Evolutionary conservation across 208 protist species (phyloP).

Genomic region (Vickermania spadyakhi): DNA sequence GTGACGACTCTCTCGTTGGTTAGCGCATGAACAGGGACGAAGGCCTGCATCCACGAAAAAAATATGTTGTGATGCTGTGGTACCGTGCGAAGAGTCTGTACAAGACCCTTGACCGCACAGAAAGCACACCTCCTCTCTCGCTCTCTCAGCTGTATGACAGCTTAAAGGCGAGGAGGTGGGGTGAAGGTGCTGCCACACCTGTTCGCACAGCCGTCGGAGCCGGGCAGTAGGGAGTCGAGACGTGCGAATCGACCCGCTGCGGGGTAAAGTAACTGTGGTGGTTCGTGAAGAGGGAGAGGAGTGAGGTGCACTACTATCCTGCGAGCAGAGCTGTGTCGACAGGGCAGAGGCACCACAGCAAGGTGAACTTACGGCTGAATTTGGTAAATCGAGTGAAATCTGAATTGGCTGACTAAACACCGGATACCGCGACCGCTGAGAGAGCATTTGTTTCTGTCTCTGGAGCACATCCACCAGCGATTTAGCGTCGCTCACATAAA

Average conservation of each 20-base stretch:
- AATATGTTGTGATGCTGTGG: no score
- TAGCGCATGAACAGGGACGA: not conserved
- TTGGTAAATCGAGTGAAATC: no score
- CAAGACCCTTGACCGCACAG: not conserved
- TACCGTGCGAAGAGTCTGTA: no score
- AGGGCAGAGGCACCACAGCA: not conserved
- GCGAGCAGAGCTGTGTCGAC: not conserved
- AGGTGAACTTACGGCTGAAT: no score
- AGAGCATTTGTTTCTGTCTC: constrained; percentile 5
- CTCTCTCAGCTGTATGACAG: not conserved
- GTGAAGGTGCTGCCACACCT: not conserved
- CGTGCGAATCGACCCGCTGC: no score
- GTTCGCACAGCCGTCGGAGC: constrained; percentile 5
- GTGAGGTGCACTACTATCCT: constrained; percentile 2
- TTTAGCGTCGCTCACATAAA: constrained; percentile 5
- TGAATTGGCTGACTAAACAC: no score
- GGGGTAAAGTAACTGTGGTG: no score
- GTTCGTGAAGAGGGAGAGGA: no score
- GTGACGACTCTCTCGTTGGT: not conserved
- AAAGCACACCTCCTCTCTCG: not conserved
- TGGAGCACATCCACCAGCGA: constrained; percentile 5
- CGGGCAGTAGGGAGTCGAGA: no score
- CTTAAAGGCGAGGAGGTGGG: no score
- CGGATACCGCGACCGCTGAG: no score
- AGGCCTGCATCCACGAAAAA: not conserved